phyloP scores from a whole-genome alignment of 1,139 yeast species.

The Yamadazyma sp. region DNA sequence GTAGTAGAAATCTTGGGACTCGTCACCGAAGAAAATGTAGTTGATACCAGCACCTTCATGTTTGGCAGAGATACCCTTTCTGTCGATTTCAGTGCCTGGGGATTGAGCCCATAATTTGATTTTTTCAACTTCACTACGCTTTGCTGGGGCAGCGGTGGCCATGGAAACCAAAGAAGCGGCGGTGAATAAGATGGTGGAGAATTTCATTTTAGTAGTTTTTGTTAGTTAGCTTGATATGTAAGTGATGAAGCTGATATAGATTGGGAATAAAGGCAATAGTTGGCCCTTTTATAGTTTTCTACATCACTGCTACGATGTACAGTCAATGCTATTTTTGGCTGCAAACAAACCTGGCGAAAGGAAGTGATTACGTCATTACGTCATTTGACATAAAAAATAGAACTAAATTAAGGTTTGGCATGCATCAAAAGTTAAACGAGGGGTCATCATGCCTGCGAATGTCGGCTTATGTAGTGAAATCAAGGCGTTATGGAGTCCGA shows the following conservation, averaged over 20 bases:
- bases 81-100: slow-evolving; percentile 17
- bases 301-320: neutral
- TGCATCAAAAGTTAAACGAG: neutral
- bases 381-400: neutral
- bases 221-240: neutral
- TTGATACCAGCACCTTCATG: slow-evolving; percentile 62
- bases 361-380: neutral
- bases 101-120: slow-evolving; percentile 8
- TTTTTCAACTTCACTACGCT: slow-evolving; percentile 1
- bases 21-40: slow-evolving; percentile 38
- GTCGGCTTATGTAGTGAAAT: too few relatives aligned
- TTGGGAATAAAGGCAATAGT: neutral
- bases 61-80: slow-evolving; percentile 28
- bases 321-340: neutral
- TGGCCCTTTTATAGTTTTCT: neutral
- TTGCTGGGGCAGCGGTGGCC: slow-evolving; percentile 20
- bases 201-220: slow-evolving; percentile 17
- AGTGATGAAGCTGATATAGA: neutral
- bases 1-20: slow-evolving; percentile 12
- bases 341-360: neutral
- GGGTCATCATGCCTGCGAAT: too few relatives aligned
- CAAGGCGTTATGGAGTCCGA: too few relatives aligned
- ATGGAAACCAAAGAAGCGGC: slow-evolving; percentile 16
- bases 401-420: neutral
- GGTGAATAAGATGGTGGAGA: slow-evolving; percentile 16